phyloP scores from a whole-genome alignment of 2,329 filamentous ascomycete genomes.

The Penicillium glabrum region DNA sequence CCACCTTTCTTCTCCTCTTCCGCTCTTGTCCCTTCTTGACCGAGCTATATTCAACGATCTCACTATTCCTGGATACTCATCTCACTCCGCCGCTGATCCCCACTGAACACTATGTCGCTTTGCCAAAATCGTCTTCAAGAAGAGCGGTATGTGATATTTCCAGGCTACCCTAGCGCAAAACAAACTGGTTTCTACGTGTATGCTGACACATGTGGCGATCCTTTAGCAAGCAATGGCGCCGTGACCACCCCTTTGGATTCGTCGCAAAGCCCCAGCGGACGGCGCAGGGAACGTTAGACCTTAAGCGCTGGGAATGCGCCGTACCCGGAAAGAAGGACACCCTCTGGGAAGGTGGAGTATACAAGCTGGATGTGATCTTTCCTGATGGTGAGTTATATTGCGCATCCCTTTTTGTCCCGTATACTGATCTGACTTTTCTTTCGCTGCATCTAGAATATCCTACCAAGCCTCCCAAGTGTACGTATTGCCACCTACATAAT shows the following conservation, averaged over 20 bases:
- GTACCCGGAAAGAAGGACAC: slow-evolving; percentile 96
- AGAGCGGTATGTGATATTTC: slow-evolving; percentile 66
- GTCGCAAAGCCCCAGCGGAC: slow-evolving; percentile 85
- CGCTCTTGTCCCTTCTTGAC: not conserved
- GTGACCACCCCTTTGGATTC: slow-evolving; percentile 96
- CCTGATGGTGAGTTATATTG: slow-evolving; percentile 71
- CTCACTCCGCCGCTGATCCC: not conserved
- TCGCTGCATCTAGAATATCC: slow-evolving; percentile 72
- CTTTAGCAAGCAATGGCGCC: slow-evolving; percentile 88
- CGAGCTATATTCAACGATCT: not conserved
- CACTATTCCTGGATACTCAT: not conserved
- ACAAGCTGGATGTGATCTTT: slow-evolving; percentile 90
- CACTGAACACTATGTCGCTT: slow-evolving; percentile 66
- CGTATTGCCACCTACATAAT: slow-evolving; percentile 36
- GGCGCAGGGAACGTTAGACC: slow-evolving; percentile 75
- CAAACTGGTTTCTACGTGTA: not conserved
- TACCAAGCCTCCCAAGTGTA: slow-evolving; percentile 98
- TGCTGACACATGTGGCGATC: slow-evolving; percentile 14
- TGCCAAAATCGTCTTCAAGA: slow-evolving; percentile 86
- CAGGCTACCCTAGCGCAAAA: not conserved
- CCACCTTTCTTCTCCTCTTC: not conserved
- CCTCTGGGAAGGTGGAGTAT: slow-evolving; percentile 95
- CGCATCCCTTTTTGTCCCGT: slow-evolving; percentile 9
- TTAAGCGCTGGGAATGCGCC: slow-evolving; percentile 96
- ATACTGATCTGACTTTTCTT: slow-evolving; percentile 12